Conservation (phyloP, 2,329 filamentous ascomycete species). For the Diaporthe nobilis region DNA sequence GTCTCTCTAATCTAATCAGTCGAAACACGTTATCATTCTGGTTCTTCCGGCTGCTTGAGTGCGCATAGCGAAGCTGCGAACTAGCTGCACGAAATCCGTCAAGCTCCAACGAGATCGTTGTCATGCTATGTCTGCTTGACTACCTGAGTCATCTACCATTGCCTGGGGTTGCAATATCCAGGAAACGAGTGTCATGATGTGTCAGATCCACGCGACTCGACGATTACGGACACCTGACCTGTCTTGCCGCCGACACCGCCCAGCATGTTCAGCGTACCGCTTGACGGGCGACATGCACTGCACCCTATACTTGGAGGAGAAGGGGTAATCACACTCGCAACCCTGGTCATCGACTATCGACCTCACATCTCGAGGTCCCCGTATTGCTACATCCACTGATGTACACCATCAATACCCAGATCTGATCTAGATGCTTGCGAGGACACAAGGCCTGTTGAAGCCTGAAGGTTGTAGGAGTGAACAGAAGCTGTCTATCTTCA, state of each 20-base stretch:
- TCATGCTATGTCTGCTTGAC: slow-evolving; percentile 27
- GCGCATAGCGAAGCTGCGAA: slow-evolving; percentile 33
- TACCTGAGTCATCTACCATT: slow-evolving; percentile 18
- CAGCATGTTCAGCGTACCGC: slow-evolving; percentile 7
- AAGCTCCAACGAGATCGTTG: slow-evolving; percentile 13
- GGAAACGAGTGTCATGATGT: slow-evolving; percentile 26
- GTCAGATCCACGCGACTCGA: slow-evolving; percentile 37
- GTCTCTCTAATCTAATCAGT: slow-evolving; percentile 35
- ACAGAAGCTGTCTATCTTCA: background rate
- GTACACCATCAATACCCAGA: background rate
- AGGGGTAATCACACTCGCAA: slow-evolving; percentile 5
- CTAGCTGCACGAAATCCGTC: slow-evolving; percentile 28
- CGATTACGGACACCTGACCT: slow-evolving; percentile 20
- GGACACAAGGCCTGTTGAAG: background rate
- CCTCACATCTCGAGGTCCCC: background rate
- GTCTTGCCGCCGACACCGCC: slow-evolving; percentile 32
- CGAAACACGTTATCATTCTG: slow-evolving; percentile 32
- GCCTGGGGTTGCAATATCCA: slow-evolving; percentile 19
- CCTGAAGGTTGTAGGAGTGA: background rate
- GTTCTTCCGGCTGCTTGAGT: slow-evolving; percentile 11
- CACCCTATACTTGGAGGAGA: slow-evolving; percentile 13
- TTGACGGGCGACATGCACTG: slow-evolving; percentile 15
- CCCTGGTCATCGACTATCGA: slow-evolving; percentile 7
- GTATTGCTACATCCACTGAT: background rate
- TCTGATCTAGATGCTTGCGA: background rate